Conservation (phyloP, 2,329 filamentous ascomycete genomes). For the Trichocomaceae sp. region DNA sequence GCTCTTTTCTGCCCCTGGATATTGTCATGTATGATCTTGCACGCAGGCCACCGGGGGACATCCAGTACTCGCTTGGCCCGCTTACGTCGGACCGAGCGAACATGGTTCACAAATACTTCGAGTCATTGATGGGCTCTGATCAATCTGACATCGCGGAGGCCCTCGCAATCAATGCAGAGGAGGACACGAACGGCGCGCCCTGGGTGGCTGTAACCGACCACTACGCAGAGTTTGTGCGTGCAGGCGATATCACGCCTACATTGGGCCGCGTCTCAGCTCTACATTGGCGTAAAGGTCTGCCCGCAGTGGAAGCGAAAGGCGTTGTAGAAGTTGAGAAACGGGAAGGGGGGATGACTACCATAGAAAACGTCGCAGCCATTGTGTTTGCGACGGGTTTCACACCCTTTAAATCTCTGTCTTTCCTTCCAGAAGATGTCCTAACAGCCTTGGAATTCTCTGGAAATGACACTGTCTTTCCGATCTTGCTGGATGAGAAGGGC, state of each 20-base stretch:
- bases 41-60: slow-evolving; percentile 51
- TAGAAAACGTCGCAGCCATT: slow-evolving; percentile 58
- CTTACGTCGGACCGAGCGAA: slow-evolving; percentile 54
- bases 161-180: slow-evolving; percentile 32
- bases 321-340: background rate
- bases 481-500: slow-evolving; percentile 62
- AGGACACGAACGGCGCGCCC: slow-evolving; percentile 47
- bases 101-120: slow-evolving; percentile 46
- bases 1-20: slow-evolving; percentile 65
- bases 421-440: slow-evolving; percentile 54
- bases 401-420: slow-evolving; percentile 57
- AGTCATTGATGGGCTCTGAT: slow-evolving; percentile 39
- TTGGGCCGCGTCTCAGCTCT: background rate
- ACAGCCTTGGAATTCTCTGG: slow-evolving; percentile 53
- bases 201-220: slow-evolving; percentile 65
- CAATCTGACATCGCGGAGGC: slow-evolving; percentile 35
- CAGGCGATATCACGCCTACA: slow-evolving; percentile 36
- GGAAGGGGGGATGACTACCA: slow-evolving; percentile 31
- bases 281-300: background rate
- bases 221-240: slow-evolving; percentile 68
- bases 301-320: background rate
- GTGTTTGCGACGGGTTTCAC: slow-evolving; percentile 72
- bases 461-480: slow-evolving; percentile 49
- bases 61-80: slow-evolving; percentile 59
- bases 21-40: slow-evolving; percentile 64